Evolutionary conservation across 768 basidiomycete genomes (phyloP).

Genomic region (Lactifluus echinatus): DNA sequence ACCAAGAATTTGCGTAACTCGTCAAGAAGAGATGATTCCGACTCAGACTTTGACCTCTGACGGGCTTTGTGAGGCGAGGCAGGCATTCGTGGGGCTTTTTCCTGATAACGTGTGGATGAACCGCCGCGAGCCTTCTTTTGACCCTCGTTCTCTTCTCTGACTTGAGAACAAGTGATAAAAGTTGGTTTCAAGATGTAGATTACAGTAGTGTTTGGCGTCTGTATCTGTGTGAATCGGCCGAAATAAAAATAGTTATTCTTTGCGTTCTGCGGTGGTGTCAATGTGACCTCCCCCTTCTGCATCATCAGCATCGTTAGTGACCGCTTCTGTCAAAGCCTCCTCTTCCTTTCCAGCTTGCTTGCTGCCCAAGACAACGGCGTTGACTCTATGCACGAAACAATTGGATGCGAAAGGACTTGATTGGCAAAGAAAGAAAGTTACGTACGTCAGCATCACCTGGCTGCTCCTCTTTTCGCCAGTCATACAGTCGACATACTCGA

Average conservation of each 20-base stretch:
- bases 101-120: neutral
- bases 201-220: conserved; percentile 14
- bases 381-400: conserved; percentile 41
- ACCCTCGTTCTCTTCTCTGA: neutral
- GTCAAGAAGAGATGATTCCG: conserved; percentile 54
- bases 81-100: neutral
- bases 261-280: conserved; percentile 24
- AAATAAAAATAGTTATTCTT: conserved; percentile 17
- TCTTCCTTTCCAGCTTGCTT: conserved; percentile 41
- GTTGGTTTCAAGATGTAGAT: conserved; percentile 1
- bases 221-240: neutral
- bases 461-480: conserved; percentile 50
- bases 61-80: neutral
- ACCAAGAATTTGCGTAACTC: conserved; percentile 48
- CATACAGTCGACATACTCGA: conserved; percentile 50
- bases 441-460: conserved; percentile 66
- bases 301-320: conserved; percentile 21
- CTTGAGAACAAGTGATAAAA: neutral
- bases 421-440: conserved; percentile 22
- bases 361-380: conserved; percentile 68
- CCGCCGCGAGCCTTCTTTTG: neutral
- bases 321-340: conserved; percentile 25
- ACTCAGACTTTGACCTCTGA: conserved; percentile 61
- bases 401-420: neutral
- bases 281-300: conserved; percentile 23